Evolutionary conservation across 1,284 basidiomycete species (phyloP).

Genomic region (Tausonia pullulans): DNA sequence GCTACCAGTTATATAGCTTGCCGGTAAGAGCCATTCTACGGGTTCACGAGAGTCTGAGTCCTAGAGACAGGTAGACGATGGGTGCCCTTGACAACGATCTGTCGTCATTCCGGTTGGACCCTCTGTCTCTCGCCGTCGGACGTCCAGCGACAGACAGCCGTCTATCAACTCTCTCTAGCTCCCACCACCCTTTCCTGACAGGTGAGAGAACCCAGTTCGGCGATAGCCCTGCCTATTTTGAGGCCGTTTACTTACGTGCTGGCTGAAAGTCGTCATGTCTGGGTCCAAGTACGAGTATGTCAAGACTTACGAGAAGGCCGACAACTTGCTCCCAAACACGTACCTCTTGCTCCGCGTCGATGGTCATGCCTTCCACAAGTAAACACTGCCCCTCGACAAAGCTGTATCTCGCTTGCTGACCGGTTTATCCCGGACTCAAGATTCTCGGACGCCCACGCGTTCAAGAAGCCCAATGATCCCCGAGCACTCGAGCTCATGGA

Average conservation of each 20-base stretch:
- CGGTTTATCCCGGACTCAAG: conserved; percentile 36
- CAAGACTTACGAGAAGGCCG: conserved; percentile 76
- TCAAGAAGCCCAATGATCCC: conserved; percentile 84
- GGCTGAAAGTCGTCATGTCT: conserved; percentile 50
- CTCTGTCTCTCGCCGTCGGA: no score
- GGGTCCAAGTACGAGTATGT: conserved; percentile 88
- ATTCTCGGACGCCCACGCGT: conserved; percentile 71
- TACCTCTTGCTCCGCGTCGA: conserved; percentile 83
- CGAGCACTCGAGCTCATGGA: conserved; percentile 88
- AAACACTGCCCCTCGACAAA: conserved; percentile 21
- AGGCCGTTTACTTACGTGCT: not conserved
- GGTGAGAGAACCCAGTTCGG: no score
- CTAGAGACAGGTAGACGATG: no score
- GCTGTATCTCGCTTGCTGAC: not conserved
- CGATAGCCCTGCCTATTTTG: no score
- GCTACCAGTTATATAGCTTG: no score
- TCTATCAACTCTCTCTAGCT: no score
- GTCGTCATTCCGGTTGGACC: no score
- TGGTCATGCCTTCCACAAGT: conserved; percentile 92
- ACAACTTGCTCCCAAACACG: conserved; percentile 70
- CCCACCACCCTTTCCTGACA: no score
- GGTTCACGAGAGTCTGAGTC: no score
- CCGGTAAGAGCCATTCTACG: no score
- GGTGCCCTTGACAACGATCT: no score
- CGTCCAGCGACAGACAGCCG: no score